phyloP scores from a whole-genome alignment of 2,329 filamentous ascomycete genomes.

The Hypoxylon sp. region DNA sequence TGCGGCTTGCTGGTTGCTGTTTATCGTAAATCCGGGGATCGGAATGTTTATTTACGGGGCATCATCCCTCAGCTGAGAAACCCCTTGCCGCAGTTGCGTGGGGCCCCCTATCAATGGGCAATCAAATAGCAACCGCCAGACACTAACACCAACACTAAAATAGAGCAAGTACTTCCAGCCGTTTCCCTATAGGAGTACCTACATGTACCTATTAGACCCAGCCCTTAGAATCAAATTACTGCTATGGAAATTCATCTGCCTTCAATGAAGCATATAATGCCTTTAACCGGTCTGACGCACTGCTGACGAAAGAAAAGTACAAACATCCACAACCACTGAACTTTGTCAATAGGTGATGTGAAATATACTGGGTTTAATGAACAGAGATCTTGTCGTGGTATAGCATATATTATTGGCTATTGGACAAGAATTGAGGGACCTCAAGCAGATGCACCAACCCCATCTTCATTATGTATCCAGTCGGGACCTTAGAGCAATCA shows the following conservation, averaged over 20 bases:
- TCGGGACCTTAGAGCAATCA: slow-evolving; percentile 56
- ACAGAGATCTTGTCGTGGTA: background rate
- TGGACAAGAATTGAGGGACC: background rate
- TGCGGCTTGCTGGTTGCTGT: slow-evolving; percentile 41
- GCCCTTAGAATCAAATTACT: background rate
- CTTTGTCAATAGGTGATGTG: background rate
- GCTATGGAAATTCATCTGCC: slow-evolving; percentile 3
- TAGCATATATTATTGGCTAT: background rate
- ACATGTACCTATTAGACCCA: too few relatives aligned
- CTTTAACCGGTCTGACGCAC: background rate
- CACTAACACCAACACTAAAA: too few relatives aligned
- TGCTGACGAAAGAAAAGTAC: background rate
- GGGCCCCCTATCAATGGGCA: slow-evolving; percentile 24
- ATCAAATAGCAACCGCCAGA: slow-evolving; percentile 1
- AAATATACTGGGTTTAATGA: background rate
- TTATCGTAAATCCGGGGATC: slow-evolving; percentile 47
- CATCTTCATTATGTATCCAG: background rate
- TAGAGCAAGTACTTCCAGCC: background rate
- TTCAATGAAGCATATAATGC: background rate
- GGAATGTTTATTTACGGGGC: slow-evolving; percentile 53
- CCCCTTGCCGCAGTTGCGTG: slow-evolving; percentile 18
- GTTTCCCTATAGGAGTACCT: too few relatives aligned
- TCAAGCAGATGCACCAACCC: background rate
- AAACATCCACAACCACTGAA: background rate
- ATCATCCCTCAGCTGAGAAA: slow-evolving; percentile 31